phyloP scores from a whole-genome alignment of 768 basidiomycete species.

The Amanita inopinata region DNA sequence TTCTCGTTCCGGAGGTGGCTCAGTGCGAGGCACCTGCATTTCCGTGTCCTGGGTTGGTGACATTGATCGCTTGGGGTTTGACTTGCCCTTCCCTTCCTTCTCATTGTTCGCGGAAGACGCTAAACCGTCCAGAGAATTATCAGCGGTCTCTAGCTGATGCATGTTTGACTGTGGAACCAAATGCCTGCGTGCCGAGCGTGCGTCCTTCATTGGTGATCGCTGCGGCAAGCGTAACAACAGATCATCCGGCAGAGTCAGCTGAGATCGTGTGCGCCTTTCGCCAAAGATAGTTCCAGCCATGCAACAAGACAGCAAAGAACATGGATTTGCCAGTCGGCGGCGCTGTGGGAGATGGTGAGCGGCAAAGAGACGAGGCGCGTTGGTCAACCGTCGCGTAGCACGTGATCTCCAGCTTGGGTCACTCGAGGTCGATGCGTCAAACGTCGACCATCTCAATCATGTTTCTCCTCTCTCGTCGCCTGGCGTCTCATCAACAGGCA shows the following conservation, averaged over 20 bases:
- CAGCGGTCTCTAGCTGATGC: neutral
- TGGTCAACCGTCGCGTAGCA: constrained; percentile 22
- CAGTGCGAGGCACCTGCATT: constrained; percentile 16
- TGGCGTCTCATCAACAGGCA: neutral
- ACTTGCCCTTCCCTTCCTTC: constrained; percentile 15
- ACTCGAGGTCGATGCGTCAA: neutral
- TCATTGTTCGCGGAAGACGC: too few relatives aligned
- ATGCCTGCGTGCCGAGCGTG: constrained; percentile 13
- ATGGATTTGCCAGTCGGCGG: neutral
- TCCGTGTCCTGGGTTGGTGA: constrained; percentile 26
- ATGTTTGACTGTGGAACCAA: neutral
- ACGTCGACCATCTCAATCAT: neutral
- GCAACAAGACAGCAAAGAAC: neutral
- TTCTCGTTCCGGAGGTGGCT: constrained; percentile 21
- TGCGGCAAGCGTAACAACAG: constrained; percentile 33
- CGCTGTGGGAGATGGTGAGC: constrained; percentile 3
- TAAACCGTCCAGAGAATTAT: too few relatives aligned
- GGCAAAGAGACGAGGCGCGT: constrained; percentile 15
- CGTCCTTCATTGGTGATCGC: constrained; percentile 45
- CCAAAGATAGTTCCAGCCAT: neutral
- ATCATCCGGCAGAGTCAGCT: constrained; percentile 36
- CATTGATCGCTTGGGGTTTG: constrained; percentile 28
- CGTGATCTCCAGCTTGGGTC: constrained; percentile 14
- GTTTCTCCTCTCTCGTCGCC: constrained; percentile 3
- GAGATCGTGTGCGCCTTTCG: constrained; percentile 34